These are phyloP conservation scores for Talaromyces sp. DNA, from an alignment of 2,329 filamentous ascomycete genomes.

Conservation along the genomic window DNA sequence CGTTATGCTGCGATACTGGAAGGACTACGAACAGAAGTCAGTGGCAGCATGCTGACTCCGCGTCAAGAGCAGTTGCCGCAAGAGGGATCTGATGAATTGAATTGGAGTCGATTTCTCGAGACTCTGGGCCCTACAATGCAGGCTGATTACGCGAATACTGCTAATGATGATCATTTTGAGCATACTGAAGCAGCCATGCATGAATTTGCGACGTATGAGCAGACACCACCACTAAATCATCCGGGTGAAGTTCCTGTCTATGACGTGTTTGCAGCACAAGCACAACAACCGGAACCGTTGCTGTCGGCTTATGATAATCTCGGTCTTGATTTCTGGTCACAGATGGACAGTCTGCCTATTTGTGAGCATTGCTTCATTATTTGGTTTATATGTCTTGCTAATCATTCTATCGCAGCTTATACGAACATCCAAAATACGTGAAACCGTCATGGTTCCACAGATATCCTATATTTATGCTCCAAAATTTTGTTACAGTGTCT, in stretches of 20 bases:
- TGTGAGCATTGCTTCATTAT: slow-evolving; percentile 15
- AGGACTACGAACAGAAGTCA: slow-evolving; percentile 21
- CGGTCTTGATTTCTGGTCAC: slow-evolving; percentile 27
- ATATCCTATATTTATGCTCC: background rate
- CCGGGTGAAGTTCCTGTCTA: background rate
- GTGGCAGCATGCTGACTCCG: background rate
- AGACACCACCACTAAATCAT: background rate
- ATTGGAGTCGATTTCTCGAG: background rate
- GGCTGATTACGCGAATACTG: background rate
- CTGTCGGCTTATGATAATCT: slow-evolving; percentile 21
- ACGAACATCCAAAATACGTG: background rate
- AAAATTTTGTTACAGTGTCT: no score
- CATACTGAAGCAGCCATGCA: background rate
- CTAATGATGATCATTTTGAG: background rate
- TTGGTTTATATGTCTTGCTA: background rate
- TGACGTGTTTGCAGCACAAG: background rate
- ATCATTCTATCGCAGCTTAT: background rate
- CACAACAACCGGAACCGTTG: background rate
- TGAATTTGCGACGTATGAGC: background rate
- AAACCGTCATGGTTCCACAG: background rate
- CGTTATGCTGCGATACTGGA: slow-evolving; percentile 23
- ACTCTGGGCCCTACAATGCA: background rate
- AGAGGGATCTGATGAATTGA: background rate
- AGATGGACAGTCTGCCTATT: slow-evolving; percentile 28
- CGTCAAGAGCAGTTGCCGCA: background rate